phyloP scores from a whole-genome alignment of 1,284 basidiomycete genomes.

The Malassezia brasiliensis region DNA sequence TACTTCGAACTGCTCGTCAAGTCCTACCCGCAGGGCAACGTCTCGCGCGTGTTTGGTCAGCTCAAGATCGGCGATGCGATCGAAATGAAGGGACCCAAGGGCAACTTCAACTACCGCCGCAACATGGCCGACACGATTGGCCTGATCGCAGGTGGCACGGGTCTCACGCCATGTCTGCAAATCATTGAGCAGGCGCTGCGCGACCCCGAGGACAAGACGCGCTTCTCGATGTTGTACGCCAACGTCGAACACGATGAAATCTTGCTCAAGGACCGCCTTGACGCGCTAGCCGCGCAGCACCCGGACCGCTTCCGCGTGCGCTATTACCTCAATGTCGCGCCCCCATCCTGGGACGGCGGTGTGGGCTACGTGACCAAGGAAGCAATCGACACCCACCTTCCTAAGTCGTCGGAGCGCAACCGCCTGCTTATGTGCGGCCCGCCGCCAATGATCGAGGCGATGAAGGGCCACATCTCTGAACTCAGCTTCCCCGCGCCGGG shows the following conservation, averaged over 20 bases:
- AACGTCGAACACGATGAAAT: slow-evolving; percentile 60
- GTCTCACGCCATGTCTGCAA: slow-evolving; percentile 76
- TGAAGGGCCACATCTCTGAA: slow-evolving; percentile 87
- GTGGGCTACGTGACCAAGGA: slow-evolving; percentile 86
- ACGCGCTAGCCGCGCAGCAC: slow-evolving; percentile 63
- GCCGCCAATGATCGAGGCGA: slow-evolving; percentile 89
- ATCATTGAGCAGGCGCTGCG: slow-evolving; percentile 81
- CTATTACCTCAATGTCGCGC: slow-evolving; percentile 89
- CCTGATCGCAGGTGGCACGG: slow-evolving; percentile 89
- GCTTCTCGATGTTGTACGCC: slow-evolving; percentile 88
- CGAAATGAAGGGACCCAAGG: slow-evolving; percentile 88
- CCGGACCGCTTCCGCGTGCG: slow-evolving; percentile 60
- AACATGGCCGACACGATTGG: slow-evolving; percentile 57
- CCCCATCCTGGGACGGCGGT: slow-evolving; percentile 70
- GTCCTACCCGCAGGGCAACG: slow-evolving; percentile 93
- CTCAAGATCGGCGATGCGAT: slow-evolving; percentile 60
- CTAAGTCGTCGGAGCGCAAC: slow-evolving; percentile 37
- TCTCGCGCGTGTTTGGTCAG: slow-evolving; percentile 71
- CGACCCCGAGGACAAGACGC: slow-evolving; percentile 73
- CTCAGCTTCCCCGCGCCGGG: slow-evolving; percentile 77
- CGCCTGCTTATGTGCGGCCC: slow-evolving; percentile 57
- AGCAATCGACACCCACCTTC: slow-evolving; percentile 62
- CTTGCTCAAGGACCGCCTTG: slow-evolving; percentile 73
- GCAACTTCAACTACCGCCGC: slow-evolving; percentile 56
- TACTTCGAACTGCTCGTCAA: slow-evolving; percentile 95